A percentile compares a stretch with the other conserved stretches of the same genome.
phyloP scores from a whole-genome alignment of 1,284 basidiomycete genomes.

The Trichosporon sp. region DNA sequence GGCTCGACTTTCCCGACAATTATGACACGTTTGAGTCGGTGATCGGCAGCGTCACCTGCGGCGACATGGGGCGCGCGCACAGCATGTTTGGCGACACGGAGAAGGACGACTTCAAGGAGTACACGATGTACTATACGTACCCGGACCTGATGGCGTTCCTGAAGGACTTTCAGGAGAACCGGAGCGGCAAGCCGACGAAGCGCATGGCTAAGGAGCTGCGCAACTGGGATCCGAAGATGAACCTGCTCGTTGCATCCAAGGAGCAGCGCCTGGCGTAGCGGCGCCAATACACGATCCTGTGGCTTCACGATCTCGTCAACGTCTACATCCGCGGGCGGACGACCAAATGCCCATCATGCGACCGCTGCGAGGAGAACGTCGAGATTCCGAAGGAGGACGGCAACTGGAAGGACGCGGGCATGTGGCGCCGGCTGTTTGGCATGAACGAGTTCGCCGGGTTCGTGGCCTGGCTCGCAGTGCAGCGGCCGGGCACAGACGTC shows the following conservation, averaged over 20 bases:
- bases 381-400: slow-evolving; percentile 4
- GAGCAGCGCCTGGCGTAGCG: slow-evolving; percentile 14
- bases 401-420: neutral
- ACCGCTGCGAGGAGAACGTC: neutral
- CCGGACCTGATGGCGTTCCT: slow-evolving; percentile 9
- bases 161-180: slow-evolving; percentile 16
- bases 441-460: slow-evolving; percentile 21
- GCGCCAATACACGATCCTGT: slow-evolving; percentile 16
- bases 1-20: slow-evolving; percentile 3
- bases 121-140: slow-evolving; percentile 4
- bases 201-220: slow-evolving; percentile 19
- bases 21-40: slow-evolving; percentile 13
- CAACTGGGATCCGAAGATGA: slow-evolving; percentile 1
- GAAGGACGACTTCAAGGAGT: slow-evolving; percentile 9
- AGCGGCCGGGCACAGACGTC: slow-evolving; percentile 2
- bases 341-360: neutral
- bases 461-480: slow-evolving; percentile 10
- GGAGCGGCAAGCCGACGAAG: slow-evolving; percentile 14
- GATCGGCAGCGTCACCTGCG: neutral
- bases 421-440: slow-evolving; percentile 13
- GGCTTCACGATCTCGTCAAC: slow-evolving; percentile 23
- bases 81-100: slow-evolving; percentile 9
- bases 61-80: slow-evolving; percentile 3
- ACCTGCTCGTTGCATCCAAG: neutral
- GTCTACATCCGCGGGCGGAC: neutral